Base-by-base conservation (phyloP, 768 basidiomycete genomes). In the Tulasnella sp. region DNA sequence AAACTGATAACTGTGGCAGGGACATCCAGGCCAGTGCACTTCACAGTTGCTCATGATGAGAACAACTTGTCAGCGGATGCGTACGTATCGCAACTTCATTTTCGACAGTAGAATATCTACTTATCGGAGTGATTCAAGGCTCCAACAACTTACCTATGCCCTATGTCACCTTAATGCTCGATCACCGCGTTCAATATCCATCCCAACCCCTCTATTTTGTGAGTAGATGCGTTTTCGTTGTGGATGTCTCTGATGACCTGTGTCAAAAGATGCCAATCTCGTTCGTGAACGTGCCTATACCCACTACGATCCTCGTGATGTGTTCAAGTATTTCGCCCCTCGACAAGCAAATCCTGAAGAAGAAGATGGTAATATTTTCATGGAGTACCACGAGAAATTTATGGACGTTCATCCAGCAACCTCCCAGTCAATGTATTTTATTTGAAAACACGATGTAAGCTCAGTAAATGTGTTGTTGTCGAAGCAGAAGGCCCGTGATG, bases 141-240 rank as follows among this genome's bases (percentile, higher is more conserved):
- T 89, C 37, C 87, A 89, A 57, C 72, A 74, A 0, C 62, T 80
- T 2, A 78, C 84, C 0, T 88, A 82, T 46, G 79, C 83, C 0
- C 68, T 90, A 0, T 85, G 83, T 59, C 83, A 90, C 40, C 78
- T 85, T 0, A 88, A 85, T 56, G 84, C 84, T 1, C 74, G 84
- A 2, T 77, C 82, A 9, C 85, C 84, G 1, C 77, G 84, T 20
- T 82, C 82, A 0, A 83, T 86, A 0, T 86, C 84, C 0, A 85
- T 86, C 45, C 84, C 84, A n/a, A 37, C 83, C 0, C 83, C 83
- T 0, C 82, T 41, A 8, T 51, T 41, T 42, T 51, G 49, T 51
- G 34, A 41, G 49, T 43, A 16, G 2, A 15, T 9, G 8, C n/a
- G n/a, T n/a, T n/a, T n/a, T n/a, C n/a, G n/a, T n/a, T n/a, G n/a